Base-by-base conservation (phyloP, 495 filamentous ascomycete species). In the Tuber borchii region DNA sequence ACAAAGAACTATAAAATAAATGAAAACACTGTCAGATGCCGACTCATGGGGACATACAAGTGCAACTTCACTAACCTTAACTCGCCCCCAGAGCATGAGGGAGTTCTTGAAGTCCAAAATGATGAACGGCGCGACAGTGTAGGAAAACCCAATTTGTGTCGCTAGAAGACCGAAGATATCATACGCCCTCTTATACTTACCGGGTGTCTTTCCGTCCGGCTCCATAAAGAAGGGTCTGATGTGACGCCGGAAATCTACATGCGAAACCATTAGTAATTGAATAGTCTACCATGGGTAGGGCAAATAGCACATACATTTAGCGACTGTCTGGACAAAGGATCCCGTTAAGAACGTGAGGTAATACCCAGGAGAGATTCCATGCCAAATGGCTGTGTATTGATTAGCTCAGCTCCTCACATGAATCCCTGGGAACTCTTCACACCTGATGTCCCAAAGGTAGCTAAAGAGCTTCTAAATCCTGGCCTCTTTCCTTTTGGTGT, bases 301-400 rank as follows among this genome's bases (percentile, higher is more conserved):
- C 34, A 51, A 22, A 45, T 69, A 42, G 37, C 45, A 84, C 89
- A 77, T 87, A 97, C 95, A 93, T 86, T 99, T 99, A 16, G 96
- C 96, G 43, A 91, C 90, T 4, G 93, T 96, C 84, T 99, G 95
- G 56, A 97, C 87, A 77, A 99, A 93, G 31, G 92, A 91, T 2
- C 93, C 95, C 31, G 97, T 87, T 72, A 97, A 84, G 77, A 99
- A 99, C 14, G 92, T 87, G 71, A 99, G 83, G 84, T 99, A 98
- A 84, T 99, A 99, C 8, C 95, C 95, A 0, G 96, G 95, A 78
- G 95, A 95, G 85, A 98, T 97, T 26, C 95, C 95, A 83, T 99
- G 95, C 95, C 95, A 99, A 83, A 98, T 92, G 1, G 95, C 95
- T 72, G 42, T 19, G 26, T 65, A 65, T 34, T 34, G 26, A 34